A percentile compares a stretch with the other conserved stretches of the same genome.
These are phyloP conservation scores for Amylostereum areolatum DNA, from an alignment of 1,284 basidiomycete species.

Conservation along the genomic window DNA sequence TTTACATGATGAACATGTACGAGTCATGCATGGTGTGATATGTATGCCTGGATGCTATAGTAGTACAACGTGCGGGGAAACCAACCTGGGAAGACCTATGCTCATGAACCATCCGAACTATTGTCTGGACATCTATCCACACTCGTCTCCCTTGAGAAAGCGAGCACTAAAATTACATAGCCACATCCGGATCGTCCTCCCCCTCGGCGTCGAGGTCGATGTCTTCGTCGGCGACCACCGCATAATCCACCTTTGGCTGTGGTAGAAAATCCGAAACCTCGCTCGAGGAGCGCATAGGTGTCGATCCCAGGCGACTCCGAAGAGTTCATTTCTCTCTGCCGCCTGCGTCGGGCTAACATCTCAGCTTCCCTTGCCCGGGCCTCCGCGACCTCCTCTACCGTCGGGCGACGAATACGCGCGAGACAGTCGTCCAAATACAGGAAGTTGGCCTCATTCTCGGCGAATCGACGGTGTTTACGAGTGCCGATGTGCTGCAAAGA, in stretches of 20 bases:
- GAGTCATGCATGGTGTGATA: too few relatives aligned
- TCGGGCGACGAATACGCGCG: conserved; percentile 64
- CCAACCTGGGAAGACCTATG: too few relatives aligned
- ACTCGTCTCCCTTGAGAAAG: too few relatives aligned
- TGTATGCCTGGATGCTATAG: too few relatives aligned
- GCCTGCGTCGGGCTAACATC: too few relatives aligned
- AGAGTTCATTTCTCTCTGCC: conserved; percentile 4
- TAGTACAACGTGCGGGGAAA: too few relatives aligned
- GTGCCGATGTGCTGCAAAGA: conserved; percentile 67
- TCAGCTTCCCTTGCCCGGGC: neutral
- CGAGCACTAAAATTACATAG: too few relatives aligned
- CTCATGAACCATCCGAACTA: too few relatives aligned
- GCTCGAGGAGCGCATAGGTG: conserved; percentile 7
- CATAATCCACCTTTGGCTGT: conserved; percentile 6
- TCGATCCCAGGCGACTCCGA: neutral
- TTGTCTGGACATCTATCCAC: too few relatives aligned
- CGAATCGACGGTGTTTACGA: conserved; percentile 84
- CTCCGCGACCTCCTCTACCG: conserved; percentile 16
- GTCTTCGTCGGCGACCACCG: too few relatives aligned
- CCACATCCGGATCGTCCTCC: too few relatives aligned
- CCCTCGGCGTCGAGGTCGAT: conserved; percentile 7
- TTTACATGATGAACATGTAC: too few relatives aligned
- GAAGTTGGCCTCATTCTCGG: conserved; percentile 78
- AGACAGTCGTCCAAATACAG: conserved; percentile 78
- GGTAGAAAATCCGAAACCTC: conserved; percentile 13